Percentiles rank a stretch among this genome's conserved stretches.
These are phyloP conservation scores for Russula compacta DNA, from an alignment of 768 basidiomycete species.

Conservation along the genomic window DNA sequence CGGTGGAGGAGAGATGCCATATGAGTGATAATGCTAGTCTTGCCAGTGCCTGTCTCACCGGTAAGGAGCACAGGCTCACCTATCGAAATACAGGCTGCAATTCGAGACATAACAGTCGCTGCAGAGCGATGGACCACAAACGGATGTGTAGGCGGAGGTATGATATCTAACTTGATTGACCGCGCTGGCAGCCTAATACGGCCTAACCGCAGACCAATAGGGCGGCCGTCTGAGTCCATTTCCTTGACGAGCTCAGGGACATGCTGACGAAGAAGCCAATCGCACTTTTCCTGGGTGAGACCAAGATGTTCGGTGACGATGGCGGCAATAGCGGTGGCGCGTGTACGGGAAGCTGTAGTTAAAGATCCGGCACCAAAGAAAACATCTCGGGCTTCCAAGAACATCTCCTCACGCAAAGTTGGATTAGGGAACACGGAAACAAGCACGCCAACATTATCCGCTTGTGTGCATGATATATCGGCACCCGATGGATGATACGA, in stretches of 20 bases:
- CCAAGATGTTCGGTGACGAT: slow-evolving; percentile 54
- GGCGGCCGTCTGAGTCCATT: slow-evolving; percentile 54
- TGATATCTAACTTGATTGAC: slow-evolving; percentile 30
- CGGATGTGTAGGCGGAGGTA: slow-evolving; percentile 37
- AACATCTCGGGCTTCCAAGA: slow-evolving; percentile 79
- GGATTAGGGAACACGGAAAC: slow-evolving; percentile 57
- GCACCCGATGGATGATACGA: slow-evolving; percentile 38
- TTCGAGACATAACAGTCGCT: slow-evolving; percentile 65
- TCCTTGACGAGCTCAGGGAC: slow-evolving; percentile 61
- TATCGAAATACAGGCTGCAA: slow-evolving; percentile 62
- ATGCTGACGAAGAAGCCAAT: slow-evolving; percentile 60
- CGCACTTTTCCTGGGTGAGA: slow-evolving; percentile 57
- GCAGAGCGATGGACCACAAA: slow-evolving; percentile 90
- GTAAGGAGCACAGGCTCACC: slow-evolving; percentile 84
- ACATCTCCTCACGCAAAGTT: slow-evolving; percentile 77
- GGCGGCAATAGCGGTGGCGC: slow-evolving; percentile 40
- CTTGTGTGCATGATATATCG: slow-evolving; percentile 21
- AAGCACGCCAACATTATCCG: slow-evolving; percentile 27
- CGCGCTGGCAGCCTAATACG: slow-evolving; percentile 49
- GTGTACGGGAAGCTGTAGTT: slow-evolving; percentile 42
- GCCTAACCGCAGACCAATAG: slow-evolving; percentile 51
- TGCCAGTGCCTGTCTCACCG: slow-evolving; percentile 99
- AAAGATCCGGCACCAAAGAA: slow-evolving; percentile 72
- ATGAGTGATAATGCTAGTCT: slow-evolving; percentile 87
- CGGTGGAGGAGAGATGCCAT: slow-evolving; percentile 69